A percentile compares a stretch with the other conserved stretches of the same genome.
Conservation (phyloP, 164 flowering plant species). For the Liriodendron chinense region DNA sequence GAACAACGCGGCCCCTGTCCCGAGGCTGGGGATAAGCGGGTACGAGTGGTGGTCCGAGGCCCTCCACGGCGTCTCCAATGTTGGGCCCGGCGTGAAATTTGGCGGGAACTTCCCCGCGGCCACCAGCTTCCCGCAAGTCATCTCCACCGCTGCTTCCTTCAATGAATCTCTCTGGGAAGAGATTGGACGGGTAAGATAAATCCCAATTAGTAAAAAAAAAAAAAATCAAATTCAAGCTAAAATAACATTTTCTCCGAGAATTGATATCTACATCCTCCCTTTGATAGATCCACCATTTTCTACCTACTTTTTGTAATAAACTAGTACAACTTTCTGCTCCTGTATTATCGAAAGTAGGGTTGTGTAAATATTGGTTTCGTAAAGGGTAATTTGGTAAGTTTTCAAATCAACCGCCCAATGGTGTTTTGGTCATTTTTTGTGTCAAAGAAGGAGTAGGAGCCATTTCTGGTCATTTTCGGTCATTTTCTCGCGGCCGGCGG, state of each 20-base stretch:
- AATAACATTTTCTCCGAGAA: neutral
- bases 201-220: neutral
- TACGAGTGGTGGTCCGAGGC: conserved; percentile 99
- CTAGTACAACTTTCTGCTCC: no score
- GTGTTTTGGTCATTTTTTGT: no score
- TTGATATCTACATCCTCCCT: no score
- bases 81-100: conserved; percentile 76
- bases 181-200: conserved; percentile 60
- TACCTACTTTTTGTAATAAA: no score
- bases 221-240: neutral
- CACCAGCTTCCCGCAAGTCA: conserved; percentile 94
- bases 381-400: no score
- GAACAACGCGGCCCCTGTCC: conserved; percentile 63
- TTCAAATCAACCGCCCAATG: no score
- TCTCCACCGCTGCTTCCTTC: conserved; percentile 83
- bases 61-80: conserved; percentile 83
- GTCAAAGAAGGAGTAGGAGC: no score
- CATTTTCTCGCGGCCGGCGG: neutral
- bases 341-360: no score
- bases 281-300: neutral
- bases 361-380: no score
- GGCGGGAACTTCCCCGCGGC: conserved; percentile 65
- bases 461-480: neutral
- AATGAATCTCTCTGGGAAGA: conserved; percentile 73
- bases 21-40: conserved; percentile 67